phyloP scores from a whole-genome alignment of 2,329 filamentous ascomycete genomes.

The Penicillium sp. region DNA sequence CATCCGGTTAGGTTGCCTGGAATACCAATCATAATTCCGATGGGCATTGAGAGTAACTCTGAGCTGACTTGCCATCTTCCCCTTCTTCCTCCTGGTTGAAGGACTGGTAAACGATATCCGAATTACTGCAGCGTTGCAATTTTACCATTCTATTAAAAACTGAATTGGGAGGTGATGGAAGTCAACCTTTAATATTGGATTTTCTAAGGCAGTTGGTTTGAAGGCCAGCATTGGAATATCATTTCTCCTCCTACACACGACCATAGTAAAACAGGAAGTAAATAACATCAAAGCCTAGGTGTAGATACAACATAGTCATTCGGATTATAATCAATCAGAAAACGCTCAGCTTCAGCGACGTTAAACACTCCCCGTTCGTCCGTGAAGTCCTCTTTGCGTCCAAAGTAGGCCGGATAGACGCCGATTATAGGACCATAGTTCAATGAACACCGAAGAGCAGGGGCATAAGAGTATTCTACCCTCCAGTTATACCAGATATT shows the following conservation, averaged over 20 bases:
- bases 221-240: background rate
- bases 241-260: background rate
- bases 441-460: background rate
- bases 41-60: no score
- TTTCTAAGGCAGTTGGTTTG: no score
- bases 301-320: background rate
- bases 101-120: no score
- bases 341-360: background rate
- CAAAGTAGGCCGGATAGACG: slow-evolving; percentile 4
- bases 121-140: no score
- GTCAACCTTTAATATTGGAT: no score
- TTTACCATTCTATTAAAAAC: no score
- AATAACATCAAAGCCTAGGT: background rate
- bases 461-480: slow-evolving; percentile 2
- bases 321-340: background rate
- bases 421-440: background rate
- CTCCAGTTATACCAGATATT: slow-evolving; percentile 5
- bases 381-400: slow-evolving; percentile 9
- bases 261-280: background rate
- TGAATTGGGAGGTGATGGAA: no score
- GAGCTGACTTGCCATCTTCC: no score
- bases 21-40: no score
- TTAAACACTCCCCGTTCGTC: slow-evolving; percentile 5
- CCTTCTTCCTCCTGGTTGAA: no score
- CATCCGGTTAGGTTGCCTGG: no score